Conservation (phyloP, 345 rosid species). For the Reutealis trisperma region DNA sequence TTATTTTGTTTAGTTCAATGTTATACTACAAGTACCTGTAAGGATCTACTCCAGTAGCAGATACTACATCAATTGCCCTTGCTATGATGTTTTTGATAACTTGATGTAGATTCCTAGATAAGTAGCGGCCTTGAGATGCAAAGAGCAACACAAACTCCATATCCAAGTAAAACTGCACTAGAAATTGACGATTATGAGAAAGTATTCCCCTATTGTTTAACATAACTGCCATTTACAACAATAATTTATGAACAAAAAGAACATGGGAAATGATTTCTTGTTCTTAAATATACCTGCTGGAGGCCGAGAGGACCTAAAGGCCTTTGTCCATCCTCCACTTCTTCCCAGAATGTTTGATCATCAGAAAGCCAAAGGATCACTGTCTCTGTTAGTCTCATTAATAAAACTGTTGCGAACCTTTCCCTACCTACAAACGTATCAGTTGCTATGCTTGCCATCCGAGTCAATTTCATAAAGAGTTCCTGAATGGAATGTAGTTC, state of each 20-base stretch:
- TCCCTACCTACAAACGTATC: conserved; percentile 89
- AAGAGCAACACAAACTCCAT: conserved; percentile 92
- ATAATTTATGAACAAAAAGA: not conserved
- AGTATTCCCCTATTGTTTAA: not conserved
- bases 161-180: conserved; percentile 76
- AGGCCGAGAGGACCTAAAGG: conserved; percentile 82
- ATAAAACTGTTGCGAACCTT: conserved; percentile 76
- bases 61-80: conserved; percentile 77
- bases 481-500: conserved; percentile 43
- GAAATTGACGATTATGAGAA: conserved; percentile 11
- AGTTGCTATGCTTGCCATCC: conserved; percentile 56
- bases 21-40: conserved; percentile 44
- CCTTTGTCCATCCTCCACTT: conserved; percentile 64
- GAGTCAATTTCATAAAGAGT: conserved; percentile 62
- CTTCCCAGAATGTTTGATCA: conserved; percentile 89
- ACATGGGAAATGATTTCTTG: not conserved
- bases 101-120: conserved; percentile 81
- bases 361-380: conserved; percentile 93
- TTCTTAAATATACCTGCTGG: conserved; percentile 54
- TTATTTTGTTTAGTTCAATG: not conserved
- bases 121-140: conserved; percentile 84
- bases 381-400: conserved; percentile 88
- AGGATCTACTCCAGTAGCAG: conserved; percentile 72
- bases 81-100: conserved; percentile 81
- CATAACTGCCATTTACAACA: not conserved